Base-by-base conservation (phyloP, 208 protist genomes). In the Endotrypanum monterogeii region DNA sequence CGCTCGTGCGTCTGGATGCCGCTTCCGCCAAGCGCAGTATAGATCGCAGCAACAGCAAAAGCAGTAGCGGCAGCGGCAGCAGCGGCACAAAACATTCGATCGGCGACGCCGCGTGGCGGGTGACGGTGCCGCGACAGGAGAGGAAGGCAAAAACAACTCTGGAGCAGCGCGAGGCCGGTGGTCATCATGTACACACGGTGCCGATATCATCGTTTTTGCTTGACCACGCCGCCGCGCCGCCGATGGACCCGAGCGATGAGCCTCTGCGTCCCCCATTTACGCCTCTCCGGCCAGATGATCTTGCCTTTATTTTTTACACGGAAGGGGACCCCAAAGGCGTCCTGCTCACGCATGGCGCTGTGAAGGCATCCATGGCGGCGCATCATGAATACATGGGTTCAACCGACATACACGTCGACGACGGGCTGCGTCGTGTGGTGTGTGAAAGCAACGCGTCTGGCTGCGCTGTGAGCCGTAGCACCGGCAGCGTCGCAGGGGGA, bases 261-360 rank as follows among this genome's bases (percentile, higher is more conserved):
- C 39, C 63, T 48, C 51, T 65, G 39, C 58, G 66, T 46, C 63
- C 51, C 20, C 63, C 68, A 51, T 75, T 79, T 32, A 69, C 69
- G 2, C 73, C 82, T 11, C 68, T 86, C 18, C 81, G 81, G 14
- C 55, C 83, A 14, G 82, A 86, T 16, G 85, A 86, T 61, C 58
- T 91, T 48, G 90, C 84, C 14, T 56, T 94, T 14, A 89, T 96
- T 52, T 75, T 93, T 73, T 98, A 98, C 85, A 95, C 93, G 0
- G 81, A 85, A 12, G 93, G 93, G 1, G 84, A 91, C 52, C 82
- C 89, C 7, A 94, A 94, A 52, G 95, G 93, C 37, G 92, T 97
- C 41, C 76, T 95, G 61, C 85, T 96, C 55, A 92, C 85, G 30
- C 90, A 98, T 71, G 90, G 84, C 28, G 87, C 84, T 25, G 46